Base-by-base conservation (phyloP, 495 filamentous ascomycete genomes). In the Platismatia glauca region DNA sequence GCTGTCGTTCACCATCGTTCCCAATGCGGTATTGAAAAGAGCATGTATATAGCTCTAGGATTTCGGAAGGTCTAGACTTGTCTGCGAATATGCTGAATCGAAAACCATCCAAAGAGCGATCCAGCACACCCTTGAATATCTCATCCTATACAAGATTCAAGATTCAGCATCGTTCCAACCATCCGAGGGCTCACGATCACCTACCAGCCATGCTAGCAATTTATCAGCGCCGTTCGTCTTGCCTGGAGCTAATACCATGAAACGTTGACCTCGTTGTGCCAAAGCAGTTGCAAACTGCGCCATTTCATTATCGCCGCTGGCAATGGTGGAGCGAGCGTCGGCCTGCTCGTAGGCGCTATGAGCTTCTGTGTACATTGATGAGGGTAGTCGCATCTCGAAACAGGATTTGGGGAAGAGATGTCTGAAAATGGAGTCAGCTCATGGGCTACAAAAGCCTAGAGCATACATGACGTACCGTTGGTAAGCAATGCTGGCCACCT, bases 41-140 rank as follows among this genome's bases (percentile, higher is more conserved):
- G 66, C 82, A 82, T 0, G 76, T 80, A 63, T 83, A 83, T 4
- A 71, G 69, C 62, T 83, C 80, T 29, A 81, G 35, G 16, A 81
- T 74, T 56, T 77, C 68, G 11, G 69, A 65, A 7, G 74, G 74
- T 0, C 68, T 59, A 7, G 69, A 60, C 33, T 71, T 73, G 58
- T 80, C 72, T 16, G 73, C 71, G 57, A 74, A 70, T 55, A 82
- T 73, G 29, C 76, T 76, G 46, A 81, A 65, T 64, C 80, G 77
- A 29, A 81, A 39, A 6, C 75, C 74, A n/a, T 75, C 74, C 3
- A 81, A 70, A 13, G 71, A 64, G 43, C 70, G 69, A 29, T 66
- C 68, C 48, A 71, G 63, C 8, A 82, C 63, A 6, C 76, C 79
- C 35, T 78, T 71, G 62, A 79, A 81, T 16, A 75, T 77, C 34